These are phyloP conservation scores for Sanghuangporus weigelae DNA, from an alignment of 1,284 basidiomycete genomes.

Conservation along the genomic window DNA sequence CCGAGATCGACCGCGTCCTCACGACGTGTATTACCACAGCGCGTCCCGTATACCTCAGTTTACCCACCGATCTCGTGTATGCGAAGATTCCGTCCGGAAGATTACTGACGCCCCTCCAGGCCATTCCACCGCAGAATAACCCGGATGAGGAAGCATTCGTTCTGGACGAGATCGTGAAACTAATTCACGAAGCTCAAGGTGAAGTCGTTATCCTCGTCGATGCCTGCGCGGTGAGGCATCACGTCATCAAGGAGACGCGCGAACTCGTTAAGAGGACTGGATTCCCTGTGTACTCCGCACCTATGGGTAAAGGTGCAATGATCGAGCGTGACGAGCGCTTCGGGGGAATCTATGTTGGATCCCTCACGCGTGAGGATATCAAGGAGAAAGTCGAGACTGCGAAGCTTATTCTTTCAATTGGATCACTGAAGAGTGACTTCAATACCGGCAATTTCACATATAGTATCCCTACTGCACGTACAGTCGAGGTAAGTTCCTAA, in stretches of 20 bases:
- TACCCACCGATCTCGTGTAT: slow-evolving; percentile 83
- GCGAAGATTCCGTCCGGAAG: slow-evolving; percentile 57
- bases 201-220: slow-evolving; percentile 83
- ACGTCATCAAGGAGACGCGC: slow-evolving; percentile 61
- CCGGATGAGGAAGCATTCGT: slow-evolving; percentile 65
- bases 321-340: slow-evolving; percentile 81
- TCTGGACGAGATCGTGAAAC: slow-evolving; percentile 63
- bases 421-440: slow-evolving; percentile 82
- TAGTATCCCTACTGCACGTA: slow-evolving; percentile 53
- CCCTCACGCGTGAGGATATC: slow-evolving; percentile 66
- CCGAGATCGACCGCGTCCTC: slow-evolving; percentile 80
- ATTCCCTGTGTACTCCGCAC: slow-evolving; percentile 76
- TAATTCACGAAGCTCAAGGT: slow-evolving; percentile 49
- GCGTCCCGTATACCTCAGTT: slow-evolving; percentile 80
- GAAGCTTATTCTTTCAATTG: slow-evolving; percentile 82
- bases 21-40: slow-evolving; percentile 65
- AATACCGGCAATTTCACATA: slow-evolving; percentile 86
- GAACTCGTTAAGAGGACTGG: slow-evolving; percentile 68
- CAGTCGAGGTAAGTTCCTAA: slow-evolving; percentile 50
- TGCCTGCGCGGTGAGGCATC: slow-evolving; percentile 82
- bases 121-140: slow-evolving; percentile 47
- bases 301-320: slow-evolving; percentile 87
- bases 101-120: slow-evolving; percentile 60
- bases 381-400: slow-evolving; percentile 77
- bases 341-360: slow-evolving; percentile 86